These are phyloP conservation scores for Colletotrichum noveboracense DNA, from an alignment of 2,329 filamentous ascomycete species.

Conservation along the genomic window DNA sequence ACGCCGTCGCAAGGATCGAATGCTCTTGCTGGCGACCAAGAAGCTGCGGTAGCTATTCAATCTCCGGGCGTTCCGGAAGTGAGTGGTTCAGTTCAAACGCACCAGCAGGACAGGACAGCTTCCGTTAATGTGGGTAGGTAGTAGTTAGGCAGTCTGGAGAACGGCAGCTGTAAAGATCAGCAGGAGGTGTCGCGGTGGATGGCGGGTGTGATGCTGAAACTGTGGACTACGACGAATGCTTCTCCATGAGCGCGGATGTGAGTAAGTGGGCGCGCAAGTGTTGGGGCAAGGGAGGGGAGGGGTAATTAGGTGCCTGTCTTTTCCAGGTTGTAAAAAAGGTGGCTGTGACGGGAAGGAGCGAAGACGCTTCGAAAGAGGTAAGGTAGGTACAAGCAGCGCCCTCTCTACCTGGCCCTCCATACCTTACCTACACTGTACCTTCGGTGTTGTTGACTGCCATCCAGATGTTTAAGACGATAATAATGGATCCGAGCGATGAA, in stretches of 20 bases:
- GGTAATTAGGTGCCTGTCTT: background rate
- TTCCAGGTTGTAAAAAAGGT: background rate
- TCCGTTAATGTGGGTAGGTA: background rate
- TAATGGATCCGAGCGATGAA: background rate
- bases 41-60: background rate
- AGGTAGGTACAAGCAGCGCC: background rate
- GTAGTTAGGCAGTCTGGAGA: background rate
- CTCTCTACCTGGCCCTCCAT: background rate
- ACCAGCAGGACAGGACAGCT: background rate
- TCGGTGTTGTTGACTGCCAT: background rate
- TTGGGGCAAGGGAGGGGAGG: background rate
- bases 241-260: background rate
- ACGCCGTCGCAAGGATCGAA: background rate
- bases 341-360: background rate
- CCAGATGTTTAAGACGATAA: background rate
- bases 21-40: background rate
- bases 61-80: constrained; percentile 12
- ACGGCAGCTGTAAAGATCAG: background rate
- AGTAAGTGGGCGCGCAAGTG: background rate
- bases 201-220: background rate
- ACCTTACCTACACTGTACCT: background rate
- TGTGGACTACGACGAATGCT: background rate
- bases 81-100: background rate
- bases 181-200: background rate
- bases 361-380: background rate